Evolutionary conservation across 2,329 filamentous ascomycete genomes (phyloP), one percentile per base, ranked within the genome.

Genomic region (Rhytidhysteron rufulum): DNA sequence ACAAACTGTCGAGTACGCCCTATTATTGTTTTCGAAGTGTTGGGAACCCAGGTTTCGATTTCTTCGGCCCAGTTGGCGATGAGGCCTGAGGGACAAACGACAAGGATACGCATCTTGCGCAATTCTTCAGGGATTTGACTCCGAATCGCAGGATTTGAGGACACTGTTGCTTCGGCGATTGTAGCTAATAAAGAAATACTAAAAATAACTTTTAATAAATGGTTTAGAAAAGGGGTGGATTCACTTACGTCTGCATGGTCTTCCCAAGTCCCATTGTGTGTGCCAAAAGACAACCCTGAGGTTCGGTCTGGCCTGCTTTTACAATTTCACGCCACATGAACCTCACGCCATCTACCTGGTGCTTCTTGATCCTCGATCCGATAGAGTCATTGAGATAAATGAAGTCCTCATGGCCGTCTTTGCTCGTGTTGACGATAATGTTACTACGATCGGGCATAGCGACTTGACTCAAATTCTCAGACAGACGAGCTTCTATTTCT

Each of bases 191-290:
- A 69, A 1, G 88, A 86, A 43, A 95, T 88, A 5, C 73, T 75
- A 43, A 7, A 13, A 16, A n/a, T 3, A 11, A 4, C 9, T 40
- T 31, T 37, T 24, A 36, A 24, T 29, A 10, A 36, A 16, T n/a
- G 15, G 10, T 3, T 10, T 10, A 27, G n/a, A 4, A 37, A 17
- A 40, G 16, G 11, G 16, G 10, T 24, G 1, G 18, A 33, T 25
- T 7, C 5, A 67, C 71, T 66, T 65, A 75, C 70, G 88, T 79
- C 67, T 95, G 89, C 83, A 95, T 88, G 0, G 89, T 94, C 68
- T 95, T 96, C 13, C 89, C 89, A 2, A 95, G 68, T 2, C 90
- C 90, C 89, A 95, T 95, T 0, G 86, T 88, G 60, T 95, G 89
- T 5, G 89, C 86, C 16, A 95, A 72, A 10, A 95, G 73, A 57